Base-by-base conservation (phyloP, 2,329 filamentous ascomycete species). In the Talaromyces marneffei region DNA sequence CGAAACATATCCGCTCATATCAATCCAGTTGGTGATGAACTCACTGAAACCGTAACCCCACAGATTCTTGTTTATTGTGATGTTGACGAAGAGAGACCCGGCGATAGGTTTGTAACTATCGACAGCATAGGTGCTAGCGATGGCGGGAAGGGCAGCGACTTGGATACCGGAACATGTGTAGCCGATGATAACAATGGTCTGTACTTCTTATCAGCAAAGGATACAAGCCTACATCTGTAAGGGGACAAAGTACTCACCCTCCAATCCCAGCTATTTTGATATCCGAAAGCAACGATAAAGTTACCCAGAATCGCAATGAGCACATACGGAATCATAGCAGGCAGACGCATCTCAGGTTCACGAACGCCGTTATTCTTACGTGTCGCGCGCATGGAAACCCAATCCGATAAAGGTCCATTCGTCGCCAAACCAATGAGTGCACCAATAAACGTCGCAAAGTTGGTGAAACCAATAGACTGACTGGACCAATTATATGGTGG, bases 21-120 rank as follows among this genome's bases (percentile, higher is more conserved):
- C 73, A 12, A 77, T 75, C 83, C 83, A 86, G 0, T 75, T 72
- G 0, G 80, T 83, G 62, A 84, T 80, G 64, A 83, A 84, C 59
- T 83, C 81, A 55, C 75, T 75, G 65, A 86, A 82, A 25, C 59
- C 40, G 23, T 60, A 56, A 14, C 39, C 59, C 59, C 59, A 46
- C 20, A 57, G 31, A n/a, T 57, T 57, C 33, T 48, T 57, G 25
- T 61, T 50, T 20, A 57, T 48, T 33, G 55, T 57, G 65, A 85
- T 82, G 7, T 80, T 77, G 0, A 87, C 84, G 68, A 87, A 84
- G 53, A 87, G 74, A 2, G 78, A 80, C 2, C 85, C 84, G 0
- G 84, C 79, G 2, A 87, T 81, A 0, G 85, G 83, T 72, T 87
- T 87, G 71, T 88, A 87, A 60, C 79, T 82, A 69, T 88, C 85